Evolutionary conservation across 768 basidiomycete genomes (phyloP).

Genomic region (Russula sp.): DNA sequence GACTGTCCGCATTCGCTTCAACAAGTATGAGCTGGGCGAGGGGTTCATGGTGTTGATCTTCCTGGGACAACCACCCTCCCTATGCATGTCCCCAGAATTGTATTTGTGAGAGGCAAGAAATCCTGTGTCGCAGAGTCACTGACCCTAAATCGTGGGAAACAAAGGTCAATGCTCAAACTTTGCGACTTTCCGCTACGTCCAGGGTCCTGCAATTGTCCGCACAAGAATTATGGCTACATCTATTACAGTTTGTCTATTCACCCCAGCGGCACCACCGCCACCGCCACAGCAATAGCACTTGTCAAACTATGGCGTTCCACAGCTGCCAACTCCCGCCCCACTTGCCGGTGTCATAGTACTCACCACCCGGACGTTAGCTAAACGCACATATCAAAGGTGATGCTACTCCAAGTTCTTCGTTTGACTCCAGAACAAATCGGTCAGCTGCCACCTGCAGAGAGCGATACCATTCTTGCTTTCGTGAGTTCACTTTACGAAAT

Average conservation of each 20-base stretch:
- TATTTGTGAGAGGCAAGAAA: too few relatives aligned
- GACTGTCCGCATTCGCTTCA: too few relatives aligned
- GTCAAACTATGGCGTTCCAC: slow-evolving; percentile 21
- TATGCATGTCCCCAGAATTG: too few relatives aligned
- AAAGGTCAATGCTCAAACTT: too few relatives aligned
- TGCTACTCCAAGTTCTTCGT: slow-evolving; percentile 82
- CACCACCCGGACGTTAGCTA: background rate
- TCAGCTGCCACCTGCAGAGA: slow-evolving; percentile 68
- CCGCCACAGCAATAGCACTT: slow-evolving; percentile 30
- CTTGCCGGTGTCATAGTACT: slow-evolving; percentile 26
- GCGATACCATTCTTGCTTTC: slow-evolving; percentile 51
- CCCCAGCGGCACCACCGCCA: slow-evolving; percentile 31
- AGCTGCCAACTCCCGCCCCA: slow-evolving; percentile 33
- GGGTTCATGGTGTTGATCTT: too few relatives aligned
- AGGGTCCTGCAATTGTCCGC: too few relatives aligned
- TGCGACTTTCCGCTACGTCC: too few relatives aligned
- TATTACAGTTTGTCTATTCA: slow-evolving; percentile 26
- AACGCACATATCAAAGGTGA: slow-evolving; percentile 40
- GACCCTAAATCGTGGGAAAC: too few relatives aligned
- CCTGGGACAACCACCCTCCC: too few relatives aligned
- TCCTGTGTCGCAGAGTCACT: too few relatives aligned
- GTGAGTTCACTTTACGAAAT: slow-evolving; percentile 5
- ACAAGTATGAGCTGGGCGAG: too few relatives aligned
- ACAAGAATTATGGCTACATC: too few relatives aligned
- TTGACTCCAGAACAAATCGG: slow-evolving; percentile 81